Conservation (phyloP, 2,329 filamentous ascomycete genomes). For the Gaeumannomyces tritici region DNA sequence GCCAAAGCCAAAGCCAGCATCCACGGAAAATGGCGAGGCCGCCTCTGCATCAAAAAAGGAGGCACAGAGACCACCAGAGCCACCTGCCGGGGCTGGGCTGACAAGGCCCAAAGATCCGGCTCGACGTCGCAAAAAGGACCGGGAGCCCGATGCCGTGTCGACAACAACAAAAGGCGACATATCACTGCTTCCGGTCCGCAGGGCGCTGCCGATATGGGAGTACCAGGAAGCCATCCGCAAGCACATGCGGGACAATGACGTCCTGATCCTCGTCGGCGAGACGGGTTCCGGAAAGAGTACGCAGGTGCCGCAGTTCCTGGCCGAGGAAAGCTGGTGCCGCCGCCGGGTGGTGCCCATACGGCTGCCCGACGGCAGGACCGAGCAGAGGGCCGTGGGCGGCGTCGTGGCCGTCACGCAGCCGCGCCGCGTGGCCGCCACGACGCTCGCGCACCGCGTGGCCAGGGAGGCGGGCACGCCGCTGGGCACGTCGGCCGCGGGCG, state of each 20-base stretch:
- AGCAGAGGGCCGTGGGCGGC: constrained; percentile 44
- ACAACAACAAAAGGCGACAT: neutral
- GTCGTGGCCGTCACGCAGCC: constrained; percentile 93
- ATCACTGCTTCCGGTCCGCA: neutral
- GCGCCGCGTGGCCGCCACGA: constrained; percentile 85
- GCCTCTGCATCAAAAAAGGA: neutral
- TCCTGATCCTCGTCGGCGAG: constrained; percentile 82
- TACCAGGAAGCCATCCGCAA: constrained; percentile 49
- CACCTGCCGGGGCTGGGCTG: neutral
- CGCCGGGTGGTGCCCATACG: constrained; percentile 35
- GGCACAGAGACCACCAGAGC: neutral
- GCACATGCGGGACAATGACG: constrained; percentile 51
- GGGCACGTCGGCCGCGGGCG: constrained; percentile 11
- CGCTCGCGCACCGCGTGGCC: constrained; percentile 78
- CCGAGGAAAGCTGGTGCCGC: constrained; percentile 69
- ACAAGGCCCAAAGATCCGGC: neutral
- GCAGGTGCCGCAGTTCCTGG: constrained; percentile 86
- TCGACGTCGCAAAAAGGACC: neutral
- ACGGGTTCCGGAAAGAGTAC: constrained; percentile 97
- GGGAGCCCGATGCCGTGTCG: neutral
- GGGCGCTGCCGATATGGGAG: constrained; percentile 71
- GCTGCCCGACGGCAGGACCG: constrained; percentile 23
- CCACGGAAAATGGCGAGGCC: neutral
- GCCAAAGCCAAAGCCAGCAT: neutral
- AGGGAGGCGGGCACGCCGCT: constrained; percentile 58